Base-by-base conservation (phyloP, 345 rosid species). In the Acer saccharum region DNA sequence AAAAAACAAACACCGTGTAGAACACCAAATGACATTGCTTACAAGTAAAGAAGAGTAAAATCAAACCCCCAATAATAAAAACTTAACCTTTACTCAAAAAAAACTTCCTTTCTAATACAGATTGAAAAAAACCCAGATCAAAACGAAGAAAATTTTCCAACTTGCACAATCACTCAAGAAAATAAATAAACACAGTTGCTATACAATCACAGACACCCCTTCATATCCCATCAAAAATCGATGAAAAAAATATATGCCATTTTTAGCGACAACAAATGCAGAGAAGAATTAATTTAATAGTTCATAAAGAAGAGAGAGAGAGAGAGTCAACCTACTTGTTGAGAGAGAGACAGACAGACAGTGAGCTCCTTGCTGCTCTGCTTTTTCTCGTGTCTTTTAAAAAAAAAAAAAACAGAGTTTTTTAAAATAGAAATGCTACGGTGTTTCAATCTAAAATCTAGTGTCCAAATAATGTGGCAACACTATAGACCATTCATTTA, bases 301-400 rank as follows among this genome's bases (percentile, higher is more conserved):
- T 50, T 10, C 21, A 52, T 18, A 21, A 23, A 46, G 23, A 25
- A 25, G 21, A 18, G 32, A 57, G 75, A 60, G 64, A 54, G 76
- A 54, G 32, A 73, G 68, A 68, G 17, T 0, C 18, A 25, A 43
- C 66, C 17, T 43, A 18, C 76, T 27, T 60, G 21, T 18, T 1
- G 25, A 57, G 54, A 72, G 72, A 71, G 63, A 71, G 27, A 25
- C 23, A 35, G 27, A 25, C 23, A 35, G 57, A 41, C 63, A 29
- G 74, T 14, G 14, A 71, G 48, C 74, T 54, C 44, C 0, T n/a
- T 12, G 54, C 52, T n/a, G 75, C 75, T 35, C 75, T 71, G 60
- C 43, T 35, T 58, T 16, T 20, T 55, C 10, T 10, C 60, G 21
- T 58, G 64, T 27, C 14, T 10, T 29, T 17, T 23, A 0, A 23